Conservation (phyloP, 805 yeast species). For the Cyberlindnera euphorbiae region DNA sequence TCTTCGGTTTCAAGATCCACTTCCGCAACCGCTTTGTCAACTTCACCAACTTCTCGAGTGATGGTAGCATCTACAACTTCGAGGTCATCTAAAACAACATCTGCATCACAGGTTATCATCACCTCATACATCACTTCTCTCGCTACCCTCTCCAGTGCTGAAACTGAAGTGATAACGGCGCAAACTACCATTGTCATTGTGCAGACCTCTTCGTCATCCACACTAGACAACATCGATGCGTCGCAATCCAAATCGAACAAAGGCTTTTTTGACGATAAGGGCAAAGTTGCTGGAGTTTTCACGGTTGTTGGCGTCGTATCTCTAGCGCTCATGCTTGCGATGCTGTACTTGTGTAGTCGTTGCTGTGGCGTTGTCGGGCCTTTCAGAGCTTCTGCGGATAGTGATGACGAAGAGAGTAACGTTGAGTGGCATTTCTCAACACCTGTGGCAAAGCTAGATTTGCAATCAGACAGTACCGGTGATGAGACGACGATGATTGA, state of each 20-base stretch:
- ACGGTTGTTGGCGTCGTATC: slow-evolving; percentile 67
- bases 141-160: slow-evolving; percentile 11
- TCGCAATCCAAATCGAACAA: no score
- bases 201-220: slow-evolving; percentile 11
- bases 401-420: slow-evolving; percentile 11
- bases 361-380: no score
- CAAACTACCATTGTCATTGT: slow-evolving; percentile 11
- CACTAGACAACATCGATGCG: no score
- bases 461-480: slow-evolving; percentile 1
- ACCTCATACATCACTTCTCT: slow-evolving; percentile 12
- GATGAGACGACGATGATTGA: slow-evolving; percentile 12
- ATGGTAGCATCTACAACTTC: slow-evolving; percentile 5
- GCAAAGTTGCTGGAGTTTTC: slow-evolving; percentile 79
- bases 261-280: slow-evolving; percentile 53
- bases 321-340: slow-evolving; percentile 36
- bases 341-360: slow-evolving; percentile 40
- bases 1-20: slow-evolving; percentile 20
- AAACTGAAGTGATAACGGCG: slow-evolving; percentile 9
- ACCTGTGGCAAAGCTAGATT: background rate
- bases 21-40: slow-evolving; percentile 11
- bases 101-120: slow-evolving; percentile 13
- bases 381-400: no score
- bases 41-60: slow-evolving; percentile 8
- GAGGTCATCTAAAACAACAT: slow-evolving; percentile 5
- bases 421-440: slow-evolving; percentile 11